Evolutionary conservation across 148 eudicot genomes (phyloP).

Genomic region (Agrostemma githago): DNA sequence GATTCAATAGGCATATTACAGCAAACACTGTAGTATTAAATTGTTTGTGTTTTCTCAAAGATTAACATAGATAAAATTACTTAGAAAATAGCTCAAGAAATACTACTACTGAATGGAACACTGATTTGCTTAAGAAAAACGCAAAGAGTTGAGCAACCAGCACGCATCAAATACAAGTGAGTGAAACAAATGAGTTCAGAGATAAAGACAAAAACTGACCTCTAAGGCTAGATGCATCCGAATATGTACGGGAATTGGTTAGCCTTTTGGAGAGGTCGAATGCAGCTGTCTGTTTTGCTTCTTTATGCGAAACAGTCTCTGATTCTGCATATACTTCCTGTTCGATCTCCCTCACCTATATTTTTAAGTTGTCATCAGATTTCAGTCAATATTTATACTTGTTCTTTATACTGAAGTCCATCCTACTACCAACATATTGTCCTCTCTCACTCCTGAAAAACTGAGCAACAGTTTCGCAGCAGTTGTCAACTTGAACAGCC

Average conservation of each 20-base stretch:
- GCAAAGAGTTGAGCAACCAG: neutral
- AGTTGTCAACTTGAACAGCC: neutral
- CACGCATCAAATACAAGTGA: neutral
- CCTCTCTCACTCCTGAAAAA: neutral
- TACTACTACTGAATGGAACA: neutral
- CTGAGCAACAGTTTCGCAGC: neutral
- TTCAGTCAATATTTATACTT: neutral
- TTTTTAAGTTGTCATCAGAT: neutral
- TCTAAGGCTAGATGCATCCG: constrained; percentile 67
- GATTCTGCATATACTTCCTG: constrained; percentile 51
- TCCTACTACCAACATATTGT: neutral
- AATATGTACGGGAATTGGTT: constrained; percentile 46
- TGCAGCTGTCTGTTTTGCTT: constrained; percentile 71
- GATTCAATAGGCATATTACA: too few species aligned
- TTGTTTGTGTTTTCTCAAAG: too few species aligned
- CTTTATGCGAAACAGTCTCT: constrained; percentile 55
- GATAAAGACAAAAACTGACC: constrained; percentile 30
- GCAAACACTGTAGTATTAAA: too few species aligned
- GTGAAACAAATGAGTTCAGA: neutral
- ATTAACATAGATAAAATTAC: too few species aligned
- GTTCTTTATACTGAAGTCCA: neutral
- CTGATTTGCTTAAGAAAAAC: neutral
- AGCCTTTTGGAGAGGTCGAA: constrained; percentile 67
- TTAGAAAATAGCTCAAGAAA: too few species aligned
- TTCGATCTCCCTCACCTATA: constrained; percentile 78